Base-by-base conservation (phyloP, 768 basidiomycete genomes). In the Leccinum obscurum region DNA sequence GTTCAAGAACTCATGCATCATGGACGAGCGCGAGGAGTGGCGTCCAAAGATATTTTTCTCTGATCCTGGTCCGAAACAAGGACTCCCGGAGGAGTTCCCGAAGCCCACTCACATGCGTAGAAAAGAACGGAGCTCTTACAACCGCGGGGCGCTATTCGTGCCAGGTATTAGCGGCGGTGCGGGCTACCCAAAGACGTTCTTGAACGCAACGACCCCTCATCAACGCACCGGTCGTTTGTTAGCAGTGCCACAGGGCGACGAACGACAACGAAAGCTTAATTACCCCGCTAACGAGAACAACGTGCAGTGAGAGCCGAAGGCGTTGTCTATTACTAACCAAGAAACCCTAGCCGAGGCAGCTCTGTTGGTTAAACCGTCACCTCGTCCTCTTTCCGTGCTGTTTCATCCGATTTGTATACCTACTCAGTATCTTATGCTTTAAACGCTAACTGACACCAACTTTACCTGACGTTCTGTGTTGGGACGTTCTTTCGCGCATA, bases 1-100 rank as follows among this genome's bases (percentile, higher is more conserved):
- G 74, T 95, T 95, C 81, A 90, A 91, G 70, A 95, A 94, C 68
- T 93, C 92, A 28, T 81, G 86, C 56, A 91, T 94, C 60, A 93
- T 95, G 90, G 91, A 94, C 73, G 90, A 92, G 71, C 83, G 83
- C 35, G 87, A 88, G 69, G 81, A 83, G 14, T 93, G 90, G 88
- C 84, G 89, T 24, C 93, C 93, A 4, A 89, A 90, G 68, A 92
- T 95, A 57, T 92, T 90, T 72, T 87, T 86, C 69, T 89, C 92
- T 30, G 81, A 82, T 10, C 73, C 80, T 46, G 93, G 93, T 3
- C 82, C 84, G 8, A 77, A 85, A 55, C 83, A 87, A 73, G 93
- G 93, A 7, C 77, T 88, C 24, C 84, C 86, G 0, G 88, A 95
- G 69, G 88, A 87, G 26, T 94, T 94, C 75, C 92, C 92, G 1